A percentile compares a stretch with the other conserved stretches of the same genome.
These are phyloP conservation scores for Morella rubra DNA, from an alignment of 306 rosid species.

Conservation along the genomic window DNA sequence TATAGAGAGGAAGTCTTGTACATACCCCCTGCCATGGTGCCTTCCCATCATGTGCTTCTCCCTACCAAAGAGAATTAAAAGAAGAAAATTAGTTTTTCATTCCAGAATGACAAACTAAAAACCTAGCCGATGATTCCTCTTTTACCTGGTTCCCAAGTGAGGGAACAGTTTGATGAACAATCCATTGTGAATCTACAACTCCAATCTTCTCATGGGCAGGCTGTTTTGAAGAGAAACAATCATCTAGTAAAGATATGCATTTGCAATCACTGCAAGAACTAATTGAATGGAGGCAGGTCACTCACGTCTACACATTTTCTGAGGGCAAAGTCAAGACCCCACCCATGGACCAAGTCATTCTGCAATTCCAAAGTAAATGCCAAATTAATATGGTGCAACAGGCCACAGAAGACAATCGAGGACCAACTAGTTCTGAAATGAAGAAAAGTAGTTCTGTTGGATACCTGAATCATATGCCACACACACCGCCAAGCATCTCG, in stretches of 20 bases:
- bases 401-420: constrained; percentile 15
- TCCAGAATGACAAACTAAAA: neutral
- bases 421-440: constrained; percentile 1
- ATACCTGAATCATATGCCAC: constrained; percentile 97
- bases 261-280: neutral
- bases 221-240: constrained; percentile 35
- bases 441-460: neutral
- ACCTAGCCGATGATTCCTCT: neutral
- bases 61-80: constrained; percentile 37
- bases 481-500: constrained; percentile 99
- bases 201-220: constrained; percentile 99
- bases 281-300: constrained; percentile 15
- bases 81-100: neutral
- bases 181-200: constrained; percentile 98
- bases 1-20: neutral
- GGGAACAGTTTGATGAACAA: constrained; percentile 88
- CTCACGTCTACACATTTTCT: constrained; percentile 91
- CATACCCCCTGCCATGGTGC: constrained; percentile 91
- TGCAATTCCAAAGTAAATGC: constrained; percentile 31
- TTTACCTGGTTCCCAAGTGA: constrained; percentile 89
- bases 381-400: constrained; percentile 11
- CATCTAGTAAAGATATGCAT: constrained; percentile 15
- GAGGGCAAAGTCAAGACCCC: constrained; percentile 98
- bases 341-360: constrained; percentile 97
- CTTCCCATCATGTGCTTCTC: constrained; percentile 71